Evolutionary conservation across 1,284 basidiomycete species (phyloP).

Genomic region (Sanghuangporus baumii): DNA sequence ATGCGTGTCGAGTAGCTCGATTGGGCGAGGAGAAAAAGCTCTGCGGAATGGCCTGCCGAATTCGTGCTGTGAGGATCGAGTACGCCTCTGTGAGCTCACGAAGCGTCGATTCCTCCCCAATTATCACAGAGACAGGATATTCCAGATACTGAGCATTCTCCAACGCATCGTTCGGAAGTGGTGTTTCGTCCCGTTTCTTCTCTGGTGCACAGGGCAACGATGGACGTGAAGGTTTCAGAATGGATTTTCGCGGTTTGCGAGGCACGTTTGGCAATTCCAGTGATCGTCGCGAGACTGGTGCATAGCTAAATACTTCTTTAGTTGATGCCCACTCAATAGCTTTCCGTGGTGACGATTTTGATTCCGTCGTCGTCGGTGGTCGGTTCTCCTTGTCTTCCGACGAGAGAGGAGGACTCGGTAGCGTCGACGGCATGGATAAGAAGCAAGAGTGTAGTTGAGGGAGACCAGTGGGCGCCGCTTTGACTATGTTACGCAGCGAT

Average conservation of each 20-base stretch:
- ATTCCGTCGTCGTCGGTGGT: not conserved
- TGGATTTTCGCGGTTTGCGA: constrained; percentile 45
- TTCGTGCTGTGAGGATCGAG: constrained; percentile 56
- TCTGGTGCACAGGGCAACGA: constrained; percentile 36
- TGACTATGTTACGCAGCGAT: not conserved
- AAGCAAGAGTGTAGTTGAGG: not conserved
- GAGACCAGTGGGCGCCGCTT: not conserved
- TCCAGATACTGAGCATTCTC: constrained; percentile 56
- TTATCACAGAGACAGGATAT: constrained; percentile 52
- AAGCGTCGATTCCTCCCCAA: constrained; percentile 41
- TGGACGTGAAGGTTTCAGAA: constrained; percentile 40
- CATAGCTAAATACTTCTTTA: constrained; percentile 12
- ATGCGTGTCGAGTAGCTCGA: constrained; percentile 55
- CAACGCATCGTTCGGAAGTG: constrained; percentile 65
- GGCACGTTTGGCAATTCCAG: constrained; percentile 21
- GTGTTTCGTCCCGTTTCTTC: constrained; percentile 54
- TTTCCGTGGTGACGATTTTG: not conserved
- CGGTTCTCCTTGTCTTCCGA: constrained; percentile 13
- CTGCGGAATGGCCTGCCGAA: constrained; percentile 43
- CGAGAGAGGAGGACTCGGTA: constrained; percentile 1
- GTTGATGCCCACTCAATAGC: constrained; percentile 19
- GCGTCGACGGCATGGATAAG: not conserved
- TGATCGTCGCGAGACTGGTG: constrained; percentile 5
- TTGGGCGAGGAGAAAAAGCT: constrained; percentile 36
- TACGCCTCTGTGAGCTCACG: constrained; percentile 66